These are phyloP conservation scores for Aurifilum marmelostoma DNA, from an alignment of 2,329 filamentous ascomycete species.

Conservation along the genomic window DNA sequence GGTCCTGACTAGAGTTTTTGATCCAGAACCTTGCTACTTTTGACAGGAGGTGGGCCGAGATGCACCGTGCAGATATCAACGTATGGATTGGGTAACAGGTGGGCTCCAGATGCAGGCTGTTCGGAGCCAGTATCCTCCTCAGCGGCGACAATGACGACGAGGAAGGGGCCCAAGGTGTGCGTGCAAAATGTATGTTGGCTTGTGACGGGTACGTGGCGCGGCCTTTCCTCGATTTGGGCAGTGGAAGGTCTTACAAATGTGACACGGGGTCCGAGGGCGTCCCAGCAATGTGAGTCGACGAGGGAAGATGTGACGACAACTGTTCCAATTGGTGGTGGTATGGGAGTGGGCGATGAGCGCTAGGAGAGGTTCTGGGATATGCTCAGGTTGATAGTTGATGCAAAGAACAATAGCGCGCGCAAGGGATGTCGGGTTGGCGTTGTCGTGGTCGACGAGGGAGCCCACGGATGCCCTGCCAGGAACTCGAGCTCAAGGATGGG, in stretches of 20 bases:
- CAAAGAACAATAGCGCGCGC: not conserved
- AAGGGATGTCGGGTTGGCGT: too few species aligned
- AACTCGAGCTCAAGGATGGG: too few species aligned
- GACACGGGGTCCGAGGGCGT: not conserved
- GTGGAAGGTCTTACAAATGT: not conserved
- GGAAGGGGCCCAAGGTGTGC: not conserved
- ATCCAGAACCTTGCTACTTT: not conserved
- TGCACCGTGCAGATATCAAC: not conserved
- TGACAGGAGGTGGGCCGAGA: not conserved
- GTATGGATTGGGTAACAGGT: not conserved
- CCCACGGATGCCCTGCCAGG: too few species aligned
- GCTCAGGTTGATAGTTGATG: conserved; percentile 15
- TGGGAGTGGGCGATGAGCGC: not conserved
- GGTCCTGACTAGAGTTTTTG: not conserved
- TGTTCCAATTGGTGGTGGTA: not conserved
- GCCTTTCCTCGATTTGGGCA: not conserved
- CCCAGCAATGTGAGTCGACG: not conserved
- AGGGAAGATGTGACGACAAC: conserved; percentile 20
- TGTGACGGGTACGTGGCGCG: not conserved
- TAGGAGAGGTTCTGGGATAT: conserved; percentile 29
- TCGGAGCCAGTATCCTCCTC: not conserved
- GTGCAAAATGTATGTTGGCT: not conserved
- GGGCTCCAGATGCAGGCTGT: not conserved
- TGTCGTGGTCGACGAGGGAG: too few species aligned
- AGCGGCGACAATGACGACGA: not conserved